Evolutionary conservation across 2,329 filamentous ascomycete species (phyloP), one percentile per base, ranked within the genome.

Genomic region (Mariannaea sp.): DNA sequence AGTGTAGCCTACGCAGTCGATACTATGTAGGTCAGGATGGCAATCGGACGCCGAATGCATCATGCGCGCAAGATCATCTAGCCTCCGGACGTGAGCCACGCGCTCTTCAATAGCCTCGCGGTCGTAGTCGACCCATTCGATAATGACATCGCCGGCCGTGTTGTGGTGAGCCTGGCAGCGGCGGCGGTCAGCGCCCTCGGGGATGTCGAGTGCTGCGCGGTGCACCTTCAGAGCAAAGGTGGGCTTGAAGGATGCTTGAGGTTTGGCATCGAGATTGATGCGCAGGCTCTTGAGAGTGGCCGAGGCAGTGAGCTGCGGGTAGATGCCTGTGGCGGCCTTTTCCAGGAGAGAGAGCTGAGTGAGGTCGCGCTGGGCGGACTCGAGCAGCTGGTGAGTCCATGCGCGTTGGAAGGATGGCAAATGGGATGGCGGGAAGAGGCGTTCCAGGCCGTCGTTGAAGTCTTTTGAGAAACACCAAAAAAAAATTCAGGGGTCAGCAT

Each of bases 111-210:
- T 63, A 35, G 67, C 68, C 22, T 77, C 71, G 7, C 69, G 65
- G 49, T 78, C 76, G 54, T 78, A 78, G 42, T 73, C 68, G 12
- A 78, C 71, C 75, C 75, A 78, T 53, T 78, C 76, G 45, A 78
- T 61, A 17, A 77, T 53, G 14, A 77, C 73, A 45, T 71, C 64
- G 12, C 70, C 69, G 1, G 64, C 67, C 2, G 58, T 56, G 16
- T 68, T 69, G 42, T 76, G 71, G 5, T 66, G 69, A 1, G 67
- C 71, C 19, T 68, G 71, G 29, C 67, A 69, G 30, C 70, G 67
- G 16, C 59, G 58, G 7, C 50, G 56, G 13, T 53, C 35, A 7
- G 39, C 40, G n/a, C 17, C 39, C 20, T 51, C 29, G 9, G 55
- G 42, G 10, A 70, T 51, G 12, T 54, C 57, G 17, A 78, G 67